phyloP scores from a whole-genome alignment of 2,329 filamentous ascomycete genomes.

The Aspergillus amoenus region DNA sequence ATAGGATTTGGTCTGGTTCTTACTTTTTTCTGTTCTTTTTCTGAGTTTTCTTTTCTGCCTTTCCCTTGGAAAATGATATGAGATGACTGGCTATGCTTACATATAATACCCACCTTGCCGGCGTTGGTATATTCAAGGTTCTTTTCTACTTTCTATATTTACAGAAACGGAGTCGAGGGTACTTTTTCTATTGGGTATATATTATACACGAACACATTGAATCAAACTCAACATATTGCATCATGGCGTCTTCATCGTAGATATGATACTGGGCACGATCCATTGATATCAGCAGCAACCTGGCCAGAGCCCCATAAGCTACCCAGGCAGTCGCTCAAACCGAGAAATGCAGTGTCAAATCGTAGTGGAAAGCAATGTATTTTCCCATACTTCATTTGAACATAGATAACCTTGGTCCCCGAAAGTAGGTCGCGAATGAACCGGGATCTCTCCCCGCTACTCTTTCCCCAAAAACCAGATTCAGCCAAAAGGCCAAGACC shows the following conservation, averaged over 20 bases:
- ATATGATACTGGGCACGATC: background rate
- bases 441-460: background rate
- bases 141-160: background rate
- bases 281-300: background rate
- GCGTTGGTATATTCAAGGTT: constrained; percentile 6
- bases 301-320: background rate
- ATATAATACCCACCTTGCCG: constrained; percentile 15
- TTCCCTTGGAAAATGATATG: background rate
- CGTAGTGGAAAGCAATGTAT: background rate
- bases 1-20: background rate
- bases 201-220: background rate
- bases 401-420: background rate
- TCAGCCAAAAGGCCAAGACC: background rate
- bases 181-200: background rate
- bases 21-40: background rate
- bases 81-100: constrained; percentile 1
- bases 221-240: background rate
- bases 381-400: background rate
- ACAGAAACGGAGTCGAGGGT: background rate
- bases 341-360: background rate
- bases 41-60: background rate
- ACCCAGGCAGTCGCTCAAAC: background rate
- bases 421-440: background rate
- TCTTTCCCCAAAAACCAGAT: background rate
- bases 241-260: background rate